Conservation (phyloP, 495 filamentous ascomycete genomes). For the Trichoderma orchidacearum region DNA sequence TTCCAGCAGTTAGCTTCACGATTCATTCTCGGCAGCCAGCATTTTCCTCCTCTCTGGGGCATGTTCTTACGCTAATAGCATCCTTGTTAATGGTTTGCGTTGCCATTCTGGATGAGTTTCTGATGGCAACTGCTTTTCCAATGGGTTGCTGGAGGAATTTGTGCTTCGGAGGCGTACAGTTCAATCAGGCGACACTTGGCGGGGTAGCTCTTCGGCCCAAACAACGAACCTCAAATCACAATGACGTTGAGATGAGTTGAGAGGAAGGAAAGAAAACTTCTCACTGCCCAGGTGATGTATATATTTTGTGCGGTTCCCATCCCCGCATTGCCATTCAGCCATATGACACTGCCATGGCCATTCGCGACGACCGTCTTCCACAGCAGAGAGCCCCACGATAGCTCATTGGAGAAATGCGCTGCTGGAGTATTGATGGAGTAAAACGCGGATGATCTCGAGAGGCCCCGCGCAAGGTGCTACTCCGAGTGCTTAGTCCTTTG, state of each 20-base stretch:
- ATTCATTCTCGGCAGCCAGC: background rate
- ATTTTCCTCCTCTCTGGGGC: background rate
- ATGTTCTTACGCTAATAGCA: background rate
- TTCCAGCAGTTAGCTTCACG: background rate
- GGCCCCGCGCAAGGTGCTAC: background rate
- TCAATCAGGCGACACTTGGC: background rate
- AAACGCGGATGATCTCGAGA: background rate
- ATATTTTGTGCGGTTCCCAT: background rate
- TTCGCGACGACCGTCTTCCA: background rate
- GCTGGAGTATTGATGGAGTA: background rate
- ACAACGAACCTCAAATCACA: background rate
- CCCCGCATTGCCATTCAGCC: background rate
- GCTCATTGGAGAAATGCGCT: background rate
- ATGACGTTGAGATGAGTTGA: background rate
- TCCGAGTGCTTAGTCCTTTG: background rate
- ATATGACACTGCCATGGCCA: background rate
- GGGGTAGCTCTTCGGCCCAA: background rate
- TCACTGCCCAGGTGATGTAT: background rate
- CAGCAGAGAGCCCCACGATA: background rate
- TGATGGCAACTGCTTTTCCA: too few relatives aligned
- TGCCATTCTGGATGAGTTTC: background rate
- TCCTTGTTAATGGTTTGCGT: background rate
- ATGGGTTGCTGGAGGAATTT: too few relatives aligned
- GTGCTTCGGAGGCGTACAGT: background rate
- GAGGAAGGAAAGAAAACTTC: background rate